phyloP scores from a whole-genome alignment of 148 eudicot genomes.

The Dysphania ambrosioides region DNA sequence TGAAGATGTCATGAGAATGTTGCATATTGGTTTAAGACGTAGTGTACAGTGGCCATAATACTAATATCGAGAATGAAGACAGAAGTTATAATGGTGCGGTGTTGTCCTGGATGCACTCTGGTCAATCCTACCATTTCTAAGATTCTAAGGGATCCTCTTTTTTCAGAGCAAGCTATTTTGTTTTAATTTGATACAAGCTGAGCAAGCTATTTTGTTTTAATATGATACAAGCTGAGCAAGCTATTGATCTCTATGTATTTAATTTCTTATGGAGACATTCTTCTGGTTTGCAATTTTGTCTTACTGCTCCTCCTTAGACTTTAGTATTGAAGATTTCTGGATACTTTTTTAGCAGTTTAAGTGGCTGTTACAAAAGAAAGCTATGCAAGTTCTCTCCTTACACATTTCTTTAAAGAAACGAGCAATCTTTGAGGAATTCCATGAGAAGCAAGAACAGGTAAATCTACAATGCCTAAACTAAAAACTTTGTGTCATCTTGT shows the following conservation, averaged over 20 bases:
- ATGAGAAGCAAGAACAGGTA: constrained; percentile 96
- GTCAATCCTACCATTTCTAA: not conserved
- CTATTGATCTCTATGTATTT: not conserved
- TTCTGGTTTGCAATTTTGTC: not conserved
- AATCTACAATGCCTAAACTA: not conserved
- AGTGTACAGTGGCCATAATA: not conserved
- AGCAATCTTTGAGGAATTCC: constrained; percentile 74
- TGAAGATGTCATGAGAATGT: not conserved
- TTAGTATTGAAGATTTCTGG: not conserved
- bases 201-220: not conserved
- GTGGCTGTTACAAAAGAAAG: constrained; percentile 82
- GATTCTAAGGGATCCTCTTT: not conserved
- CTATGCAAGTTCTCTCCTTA: constrained; percentile 82
- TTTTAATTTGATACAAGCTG: too few species aligned
- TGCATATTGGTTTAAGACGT: not conserved
- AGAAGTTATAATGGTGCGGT: too few species aligned
- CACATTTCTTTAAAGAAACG: constrained; percentile 87
- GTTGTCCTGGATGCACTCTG: not conserved
- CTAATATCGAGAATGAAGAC: not conserved
- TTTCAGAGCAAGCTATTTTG: not conserved
- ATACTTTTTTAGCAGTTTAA: constrained; percentile 54
- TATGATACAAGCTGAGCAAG: too few species aligned
- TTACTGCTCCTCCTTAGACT: not conserved
- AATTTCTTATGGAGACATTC: not conserved
- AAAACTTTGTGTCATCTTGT: too few species aligned